Evolutionary conservation across 495 filamentous ascomycete genomes (phyloP), one percentile per base, ranked within the genome.

Genomic region (Podospora anserina): DNA sequence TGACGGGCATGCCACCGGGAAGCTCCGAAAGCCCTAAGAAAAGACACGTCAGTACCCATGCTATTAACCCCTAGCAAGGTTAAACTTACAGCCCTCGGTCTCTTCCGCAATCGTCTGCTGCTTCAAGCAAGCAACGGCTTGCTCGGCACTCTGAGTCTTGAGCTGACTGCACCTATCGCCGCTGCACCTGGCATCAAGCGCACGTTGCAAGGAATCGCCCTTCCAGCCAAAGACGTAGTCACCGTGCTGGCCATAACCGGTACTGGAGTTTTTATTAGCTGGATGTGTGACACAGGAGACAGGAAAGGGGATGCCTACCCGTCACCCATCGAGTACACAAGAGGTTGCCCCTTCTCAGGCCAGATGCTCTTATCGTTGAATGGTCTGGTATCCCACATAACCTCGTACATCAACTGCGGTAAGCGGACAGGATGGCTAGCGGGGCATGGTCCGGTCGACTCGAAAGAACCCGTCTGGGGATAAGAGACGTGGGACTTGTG

Each of bases 221-320:
- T 84, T 78, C 82, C 83, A 85, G 16, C 83, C 82, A 71, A 84
- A 85, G 57, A 85, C 69, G 70, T 85, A 85, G 63, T 85, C 83
- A 34, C 82, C 83, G 67, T 84, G 83, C 18, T 82, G 78, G 16
- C 79, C 78, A 63, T 80, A 79, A 9, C 83, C 81, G 54, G 75
- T 76, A 0, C 78, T 75, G 39, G 3, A 59, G 13, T 1, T 30
- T 15, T 5, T 58, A 65, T 59, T 5, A 57, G n/a, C 16, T 20
- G 5, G 2, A 63, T 44, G 6, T 54, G 61, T 7, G 4, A 7
- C 30, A 32, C 30, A 7, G 30, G 4, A 4, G 7, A 32, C 30
- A 49, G 19, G 16, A 26, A 18, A 18, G 23, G 32, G 13, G 18
- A 61, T 32, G 60, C 73, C 66, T 55, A 73, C 75, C 67, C 75